Evolutionary conservation across 148 eudicot genomes (phyloP).

Genomic region (Simmondsia chinensis): DNA sequence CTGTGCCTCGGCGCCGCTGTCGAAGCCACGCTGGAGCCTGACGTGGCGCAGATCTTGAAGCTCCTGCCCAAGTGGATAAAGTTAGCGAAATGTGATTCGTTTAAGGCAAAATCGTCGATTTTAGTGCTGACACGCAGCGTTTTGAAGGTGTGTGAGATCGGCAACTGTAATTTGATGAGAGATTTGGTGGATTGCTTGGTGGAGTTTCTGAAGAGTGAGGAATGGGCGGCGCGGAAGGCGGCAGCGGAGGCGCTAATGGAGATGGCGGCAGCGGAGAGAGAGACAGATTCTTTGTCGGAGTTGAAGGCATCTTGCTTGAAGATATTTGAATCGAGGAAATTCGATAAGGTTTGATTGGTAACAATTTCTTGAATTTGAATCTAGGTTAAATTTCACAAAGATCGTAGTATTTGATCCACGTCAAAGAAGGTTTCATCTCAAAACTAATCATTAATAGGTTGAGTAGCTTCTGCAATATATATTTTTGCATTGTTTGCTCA

Average conservation of each 20-base stretch:
- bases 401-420: no score
- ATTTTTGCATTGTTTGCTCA: no score
- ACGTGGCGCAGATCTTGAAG: conserved; percentile 34
- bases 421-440: no score
- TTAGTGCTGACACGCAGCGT: conserved; percentile 48
- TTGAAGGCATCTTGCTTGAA: conserved; percentile 52
- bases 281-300: conserved; percentile 42
- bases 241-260: conserved; percentile 66
- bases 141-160: conserved; percentile 39
- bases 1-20: conserved; percentile 62
- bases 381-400: neutral
- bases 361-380: neutral
- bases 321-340: conserved; percentile 62
- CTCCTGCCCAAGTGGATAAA: conserved; percentile 36
- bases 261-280: conserved; percentile 54
- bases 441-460: no score
- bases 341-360: conserved; percentile 51
- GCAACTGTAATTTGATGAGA: conserved; percentile 27
- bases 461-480: no score
- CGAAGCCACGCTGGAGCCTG: conserved; percentile 45
- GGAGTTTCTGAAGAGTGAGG: conserved; percentile 61
- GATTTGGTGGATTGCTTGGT: conserved; percentile 49
- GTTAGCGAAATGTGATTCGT: conserved; percentile 40
- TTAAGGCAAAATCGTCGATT: conserved; percentile 64
- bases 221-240: conserved; percentile 84